phyloP scores from a whole-genome alignment of 2,329 filamentous ascomycete genomes.

The Xylariaceae sp. region DNA sequence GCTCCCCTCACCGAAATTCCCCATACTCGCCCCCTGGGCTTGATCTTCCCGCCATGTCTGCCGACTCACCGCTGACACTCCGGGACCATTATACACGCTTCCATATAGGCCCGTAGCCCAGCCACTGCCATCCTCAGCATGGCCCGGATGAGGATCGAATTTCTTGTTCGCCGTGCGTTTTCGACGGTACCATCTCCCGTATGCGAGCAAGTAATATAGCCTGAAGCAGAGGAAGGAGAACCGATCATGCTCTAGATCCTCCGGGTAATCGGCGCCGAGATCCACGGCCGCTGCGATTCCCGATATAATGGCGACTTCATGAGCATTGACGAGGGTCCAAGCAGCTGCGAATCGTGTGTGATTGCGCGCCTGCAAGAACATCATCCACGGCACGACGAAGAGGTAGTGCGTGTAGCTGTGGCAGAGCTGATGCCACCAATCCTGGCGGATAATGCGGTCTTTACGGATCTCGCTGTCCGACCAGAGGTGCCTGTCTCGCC shows the following conservation, averaged over 20 bases:
- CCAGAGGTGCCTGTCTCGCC: slow-evolving; percentile 50
- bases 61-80: slow-evolving; percentile 48
- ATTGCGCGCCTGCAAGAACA: slow-evolving; percentile 58
- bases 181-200: slow-evolving; percentile 55
- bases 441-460: slow-evolving; percentile 50
- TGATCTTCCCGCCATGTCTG: slow-evolving; percentile 44
- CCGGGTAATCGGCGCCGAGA: slow-evolving; percentile 59
- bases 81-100: slow-evolving; percentile 54
- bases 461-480: slow-evolving; percentile 48
- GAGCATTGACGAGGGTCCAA: slow-evolving; percentile 63
- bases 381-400: slow-evolving; percentile 60
- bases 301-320: slow-evolving; percentile 63
- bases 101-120: slow-evolving; percentile 57
- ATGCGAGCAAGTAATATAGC: slow-evolving; percentile 55
- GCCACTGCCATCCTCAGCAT: slow-evolving; percentile 44
- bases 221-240: slow-evolving; percentile 57
- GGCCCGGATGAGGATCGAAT: slow-evolving; percentile 23
- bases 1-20: not conserved
- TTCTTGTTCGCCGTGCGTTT: slow-evolving; percentile 25
- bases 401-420: slow-evolving; percentile 54
- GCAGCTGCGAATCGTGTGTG: slow-evolving; percentile 56
- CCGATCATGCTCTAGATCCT: slow-evolving; percentile 56
- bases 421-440: slow-evolving; percentile 60
- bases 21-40: slow-evolving; percentile 32
- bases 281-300: slow-evolving; percentile 65